Conservation (phyloP, 2,329 filamentous ascomycete species). For the Talaromyces piceae region DNA sequence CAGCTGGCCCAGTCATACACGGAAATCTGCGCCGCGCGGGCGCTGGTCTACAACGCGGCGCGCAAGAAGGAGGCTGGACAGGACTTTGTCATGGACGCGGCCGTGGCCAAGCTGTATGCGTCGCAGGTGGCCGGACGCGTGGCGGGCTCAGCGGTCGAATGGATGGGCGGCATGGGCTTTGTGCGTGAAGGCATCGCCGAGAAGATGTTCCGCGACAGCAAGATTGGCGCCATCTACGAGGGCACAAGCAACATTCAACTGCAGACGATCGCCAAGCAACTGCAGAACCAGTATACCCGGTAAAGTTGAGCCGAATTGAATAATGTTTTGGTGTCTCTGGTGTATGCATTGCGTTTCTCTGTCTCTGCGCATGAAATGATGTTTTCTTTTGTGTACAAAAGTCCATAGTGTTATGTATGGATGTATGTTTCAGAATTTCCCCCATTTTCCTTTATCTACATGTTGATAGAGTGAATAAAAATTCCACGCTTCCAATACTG, state of each 20-base stretch:
- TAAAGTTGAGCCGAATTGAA: slow-evolving; percentile 22
- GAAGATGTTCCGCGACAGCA: slow-evolving; percentile 96
- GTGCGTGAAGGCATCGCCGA: slow-evolving; percentile 92
- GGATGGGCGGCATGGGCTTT: slow-evolving; percentile 99
- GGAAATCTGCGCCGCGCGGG: slow-evolving; percentile 84
- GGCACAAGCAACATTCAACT: slow-evolving; percentile 65
- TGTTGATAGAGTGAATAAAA: slow-evolving; percentile 1
- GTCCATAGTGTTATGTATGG: not conserved
- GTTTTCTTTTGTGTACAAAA: not conserved
- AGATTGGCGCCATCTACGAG: slow-evolving; percentile 97
- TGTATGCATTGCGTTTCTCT: no score
- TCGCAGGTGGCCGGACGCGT: slow-evolving; percentile 89
- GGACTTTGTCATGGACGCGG: slow-evolving; percentile 89
- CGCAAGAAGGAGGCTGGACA: slow-evolving; percentile 97
- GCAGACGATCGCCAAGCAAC: slow-evolving; percentile 61
- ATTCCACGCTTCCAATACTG: no score
- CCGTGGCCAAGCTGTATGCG: slow-evolving; percentile 95
- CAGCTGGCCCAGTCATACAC: slow-evolving; percentile 94
- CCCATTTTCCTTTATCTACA: not conserved
- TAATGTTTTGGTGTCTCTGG: no score
- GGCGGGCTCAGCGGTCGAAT: slow-evolving; percentile 80
- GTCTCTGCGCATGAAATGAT: not conserved
- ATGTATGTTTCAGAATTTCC: no score
- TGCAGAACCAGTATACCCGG: slow-evolving; percentile 62
- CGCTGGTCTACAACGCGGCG: slow-evolving; percentile 90